Conservation (phyloP, 2,329 filamentous ascomycete genomes). For the Tolypocladium sp. region DNA sequence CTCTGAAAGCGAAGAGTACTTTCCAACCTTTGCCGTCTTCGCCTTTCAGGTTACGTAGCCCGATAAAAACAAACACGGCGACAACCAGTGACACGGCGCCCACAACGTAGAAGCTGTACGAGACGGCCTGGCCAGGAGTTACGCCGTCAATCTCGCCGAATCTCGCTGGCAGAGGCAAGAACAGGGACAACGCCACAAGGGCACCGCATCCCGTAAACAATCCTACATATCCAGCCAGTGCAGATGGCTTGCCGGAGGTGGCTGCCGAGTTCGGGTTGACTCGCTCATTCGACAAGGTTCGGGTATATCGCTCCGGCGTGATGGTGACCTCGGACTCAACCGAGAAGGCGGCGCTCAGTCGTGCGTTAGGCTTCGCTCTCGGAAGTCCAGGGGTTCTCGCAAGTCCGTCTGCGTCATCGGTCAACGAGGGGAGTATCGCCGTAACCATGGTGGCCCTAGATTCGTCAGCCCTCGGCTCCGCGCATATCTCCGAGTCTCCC, state of each 20-base stretch:
- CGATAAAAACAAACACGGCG: conserved; percentile 67
- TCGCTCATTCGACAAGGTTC: conserved; percentile 21
- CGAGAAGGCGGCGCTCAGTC: conserved; percentile 55
- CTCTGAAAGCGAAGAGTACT: conserved; percentile 38
- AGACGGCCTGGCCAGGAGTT: conserved; percentile 65
- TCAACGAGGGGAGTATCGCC: conserved; percentile 72
- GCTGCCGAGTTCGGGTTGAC: conserved; percentile 8
- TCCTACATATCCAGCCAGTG: conserved; percentile 80
- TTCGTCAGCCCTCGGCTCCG: conserved; percentile 7
- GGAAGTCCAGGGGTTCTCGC: conserved; percentile 5
- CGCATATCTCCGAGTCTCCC: not conserved
- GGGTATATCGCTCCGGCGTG: conserved; percentile 52
- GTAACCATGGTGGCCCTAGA: conserved; percentile 85
- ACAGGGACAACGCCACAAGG: conserved; percentile 69
- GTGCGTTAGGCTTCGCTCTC: conserved; percentile 27
- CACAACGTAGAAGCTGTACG: conserved; percentile 82
- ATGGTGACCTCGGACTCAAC: conserved; percentile 69
- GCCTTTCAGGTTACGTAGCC: conserved; percentile 58
- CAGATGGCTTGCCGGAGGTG: conserved; percentile 37
- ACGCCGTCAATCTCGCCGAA: conserved; percentile 66
- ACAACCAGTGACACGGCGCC: conserved; percentile 63
- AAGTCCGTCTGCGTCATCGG: conserved; percentile 34
- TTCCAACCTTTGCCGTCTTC: conserved; percentile 71
- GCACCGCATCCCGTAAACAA: conserved; percentile 90
- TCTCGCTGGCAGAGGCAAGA: conserved; percentile 76